Base-by-base conservation (phyloP, 176 grass and related monocot genomes). In the Phoenix roebelenii region DNA sequence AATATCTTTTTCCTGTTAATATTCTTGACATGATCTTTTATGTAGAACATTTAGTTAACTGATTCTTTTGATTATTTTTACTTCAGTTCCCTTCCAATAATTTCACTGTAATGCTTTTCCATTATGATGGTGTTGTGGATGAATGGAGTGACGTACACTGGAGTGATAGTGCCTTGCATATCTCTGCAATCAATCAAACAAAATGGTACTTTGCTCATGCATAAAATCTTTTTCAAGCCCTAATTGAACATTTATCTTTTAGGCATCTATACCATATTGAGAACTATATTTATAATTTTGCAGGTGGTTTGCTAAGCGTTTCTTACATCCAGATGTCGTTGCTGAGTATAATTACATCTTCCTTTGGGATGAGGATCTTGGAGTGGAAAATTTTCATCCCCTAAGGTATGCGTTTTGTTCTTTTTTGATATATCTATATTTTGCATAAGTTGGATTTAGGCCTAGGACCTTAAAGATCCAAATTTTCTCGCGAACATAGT, bases 291-390 rank as follows among this genome's bases (percentile, higher is more conserved):
- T 12, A 44, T 44, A 44, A 26, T 61, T 57, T 44, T 17, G 16
- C 51, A 80, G 77, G 77, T 95, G 89, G 89, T 95, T 95, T 52
- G 85, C 72, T 10, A 95, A 95, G 77, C 26, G 89, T 74, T 95
- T 95, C 74, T 63, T 95, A 24, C 89, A 95, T 66, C 89, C 89
- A 25, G 89, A 85, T 67, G 26, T 95, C 61, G 82, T 89, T 59
- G 60, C 78, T 1, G 82, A 89, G 53, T 95, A 95, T 50, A 74
- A 89, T 18, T 80, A 89, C 77, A 50, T 95, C 54, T 95, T 95
- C 62, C 81, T 95, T 18, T 95, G 85, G 85, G 85, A 95, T 49
- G 89, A 95, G 74, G 89, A 95, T 75, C 78, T 95, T 49, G 89
- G 70, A 59, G 85, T 89, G 55, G 75, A 85, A 55, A 55, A 80